Evolutionary conservation across 2,329 filamentous ascomycete genomes (phyloP).

Genomic region (Penicillium sp.): DNA sequence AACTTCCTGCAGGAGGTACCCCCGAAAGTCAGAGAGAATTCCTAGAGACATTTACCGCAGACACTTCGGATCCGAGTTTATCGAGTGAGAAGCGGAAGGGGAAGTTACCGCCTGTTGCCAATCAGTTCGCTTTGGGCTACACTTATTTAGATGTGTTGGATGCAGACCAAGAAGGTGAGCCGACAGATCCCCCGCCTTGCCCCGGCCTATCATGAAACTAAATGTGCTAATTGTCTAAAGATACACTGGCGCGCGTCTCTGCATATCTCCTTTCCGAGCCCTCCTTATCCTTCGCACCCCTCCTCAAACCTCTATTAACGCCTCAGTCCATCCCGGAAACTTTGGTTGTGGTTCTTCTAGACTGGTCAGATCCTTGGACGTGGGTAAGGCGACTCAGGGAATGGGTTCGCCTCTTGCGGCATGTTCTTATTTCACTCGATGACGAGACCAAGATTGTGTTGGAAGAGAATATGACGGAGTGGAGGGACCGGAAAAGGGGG

Average conservation of each 20-base stretch:
- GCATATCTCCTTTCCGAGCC: slow-evolving; percentile 87
- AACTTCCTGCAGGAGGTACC: slow-evolving; percentile 67
- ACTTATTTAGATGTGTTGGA: slow-evolving; percentile 95
- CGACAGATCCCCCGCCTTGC: not conserved
- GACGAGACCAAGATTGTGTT: slow-evolving; percentile 79
- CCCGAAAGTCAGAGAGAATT: slow-evolving; percentile 85
- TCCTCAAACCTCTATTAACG: slow-evolving; percentile 83
- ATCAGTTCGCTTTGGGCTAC: slow-evolving; percentile 90
- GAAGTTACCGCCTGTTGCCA: slow-evolving; percentile 79
- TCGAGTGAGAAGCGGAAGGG: slow-evolving; percentile 53
- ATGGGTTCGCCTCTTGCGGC: slow-evolving; percentile 85
- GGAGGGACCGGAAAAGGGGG: slow-evolving; percentile 76
- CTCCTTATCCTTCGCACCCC: slow-evolving; percentile 78
- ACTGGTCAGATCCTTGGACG: slow-evolving; percentile 92
- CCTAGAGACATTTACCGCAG: slow-evolving; percentile 63
- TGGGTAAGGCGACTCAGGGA: slow-evolving; percentile 88
- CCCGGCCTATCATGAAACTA: not conserved
- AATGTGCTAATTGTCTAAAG: slow-evolving; percentile 37
- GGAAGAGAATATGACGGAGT: slow-evolving; percentile 81
- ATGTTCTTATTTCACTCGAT: slow-evolving; percentile 74
- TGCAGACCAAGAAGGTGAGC: slow-evolving; percentile 83
- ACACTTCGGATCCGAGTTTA: slow-evolving; percentile 46
- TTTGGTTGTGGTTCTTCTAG: slow-evolving; percentile 86
- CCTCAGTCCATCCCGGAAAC: slow-evolving; percentile 84
- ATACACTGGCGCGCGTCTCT: slow-evolving; percentile 87